Evolutionary conservation across 1,139 yeast genomes (phyloP), one percentile per base, ranked within the genome.

Genomic region (Pichia sp.): DNA sequence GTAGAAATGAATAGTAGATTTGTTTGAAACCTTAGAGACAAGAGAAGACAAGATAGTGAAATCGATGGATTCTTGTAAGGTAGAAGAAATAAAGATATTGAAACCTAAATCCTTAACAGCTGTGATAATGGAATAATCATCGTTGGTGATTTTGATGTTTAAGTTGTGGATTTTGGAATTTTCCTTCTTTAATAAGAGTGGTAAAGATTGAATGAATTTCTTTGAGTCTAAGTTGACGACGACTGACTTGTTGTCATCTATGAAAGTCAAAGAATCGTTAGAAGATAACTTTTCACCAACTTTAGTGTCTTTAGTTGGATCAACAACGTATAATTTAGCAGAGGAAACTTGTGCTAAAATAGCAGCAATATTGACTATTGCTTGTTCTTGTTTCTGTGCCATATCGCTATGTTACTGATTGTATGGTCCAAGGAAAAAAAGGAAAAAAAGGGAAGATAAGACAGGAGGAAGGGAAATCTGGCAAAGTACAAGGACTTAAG

Each of bases 1-100:
- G 24, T 73, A 73, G 62, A 89, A 85, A 66, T 89, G 96, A 53
- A 89, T 73, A 3, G 86, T 88, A 1, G 91, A 78, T 45, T 69
- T 72, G 5, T 68, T 57, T 34, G 74, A 65, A 47, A 69, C 69
- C 20, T 70, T 63, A 7, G 93, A 77, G 44, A 82, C 67, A 41
- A 81, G 69, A 58, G 81, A 77, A 1, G 93, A 77, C 24, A 82
- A 76, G 34, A 75, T 65, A 14, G 86, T 70, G 45, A 77, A 71
- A 47, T 72, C 73, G 43, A 71, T 67, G 10, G 85, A 72, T 55
- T 84, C 87, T 30, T 69, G 66, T 6, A 76, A 65, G 37, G 73
- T 69, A 57, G 79, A 82, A 11, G 96, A 85, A 46, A 89, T 75
- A 51, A 89, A 66, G 27, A 85, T 72, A 11, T 83, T 77, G 55